Evolutionary conservation across 1,284 basidiomycete species (phyloP), one percentile per base, ranked within the genome.

Genomic region (Cryptococcus sp.): DNA sequence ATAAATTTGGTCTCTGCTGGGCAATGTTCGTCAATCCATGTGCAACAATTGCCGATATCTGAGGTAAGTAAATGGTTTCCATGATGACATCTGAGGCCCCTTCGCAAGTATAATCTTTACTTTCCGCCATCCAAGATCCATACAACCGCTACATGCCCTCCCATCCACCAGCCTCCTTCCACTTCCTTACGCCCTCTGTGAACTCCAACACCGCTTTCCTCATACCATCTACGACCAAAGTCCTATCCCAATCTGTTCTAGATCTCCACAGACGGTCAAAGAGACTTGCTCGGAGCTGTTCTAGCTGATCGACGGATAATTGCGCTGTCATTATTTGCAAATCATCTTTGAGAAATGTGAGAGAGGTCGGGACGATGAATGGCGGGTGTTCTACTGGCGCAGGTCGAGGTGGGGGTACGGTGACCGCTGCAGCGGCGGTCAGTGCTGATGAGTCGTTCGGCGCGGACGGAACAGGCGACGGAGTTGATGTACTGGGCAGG

Each of bases 261-360:
- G 86, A 85, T 19, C 85, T 81, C 93, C 94, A 98, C 19, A 98
- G 83, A 37, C 81, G 81, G 51, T 87, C 86, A 46, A 93, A 85
- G 64, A 86, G 89, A 1, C 85, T 86, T 5, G 95, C 93, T 3
- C 96, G 86, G 6, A 98, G 81, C 73, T 97, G 93, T 72, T 98
- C 94, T 3, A 99, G 84, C 74, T 97, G 87, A 70, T 99, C 95
- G 46, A 98, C 83, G 23, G 81, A 89, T 45, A 93, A 79, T 1
- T 69, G 68, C 1, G 65, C 74, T 1, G 91, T 94, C 10, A 41
- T 43, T 26, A 62, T 23, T 25, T 55, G 55, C 25, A 78, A 57
- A 8, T 61, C 57, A 0, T 50, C 20, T 3, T 44, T 40, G 2
- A 79, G 69, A 1, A 11, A 17, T 5, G 43, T n/a, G 39, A 78